Percentiles rank a stretch among this genome's conserved stretches.
phyloP scores from a whole-genome alignment of 2,329 filamentous ascomycete genomes.

The Hypocreales sp. region DNA sequence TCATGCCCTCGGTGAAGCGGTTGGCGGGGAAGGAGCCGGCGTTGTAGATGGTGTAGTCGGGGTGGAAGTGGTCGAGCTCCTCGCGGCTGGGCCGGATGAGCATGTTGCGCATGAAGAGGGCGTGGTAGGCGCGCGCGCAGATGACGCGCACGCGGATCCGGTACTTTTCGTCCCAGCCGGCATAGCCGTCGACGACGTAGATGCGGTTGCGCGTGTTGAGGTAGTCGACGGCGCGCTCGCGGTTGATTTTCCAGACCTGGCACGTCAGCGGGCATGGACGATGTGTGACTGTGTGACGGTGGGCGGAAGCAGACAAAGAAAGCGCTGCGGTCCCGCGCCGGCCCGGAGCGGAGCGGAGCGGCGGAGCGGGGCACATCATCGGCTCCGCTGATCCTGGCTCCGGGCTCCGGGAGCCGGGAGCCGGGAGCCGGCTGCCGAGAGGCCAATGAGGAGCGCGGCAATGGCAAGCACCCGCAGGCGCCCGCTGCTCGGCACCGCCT shows the following conservation, averaged over 20 bases:
- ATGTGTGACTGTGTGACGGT: background rate
- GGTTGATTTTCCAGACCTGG: constrained; percentile 99
- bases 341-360: too few species aligned
- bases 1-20: constrained; percentile 96
- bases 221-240: constrained; percentile 96
- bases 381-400: too few species aligned
- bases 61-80: constrained; percentile 94
- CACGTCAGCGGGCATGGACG: background rate
- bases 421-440: too few species aligned
- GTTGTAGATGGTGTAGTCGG: constrained; percentile 99
- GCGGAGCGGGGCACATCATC: too few species aligned
- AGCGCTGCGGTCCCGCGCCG: too few species aligned
- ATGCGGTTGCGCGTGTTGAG: constrained; percentile 97
- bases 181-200: constrained; percentile 94
- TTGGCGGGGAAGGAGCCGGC: constrained; percentile 97
- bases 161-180: constrained; percentile 98
- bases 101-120: constrained; percentile 99
- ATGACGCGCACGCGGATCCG: constrained; percentile 94
- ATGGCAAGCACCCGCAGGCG: too few species aligned
- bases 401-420: too few species aligned
- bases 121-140: constrained; percentile 97
- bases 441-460: too few species aligned
- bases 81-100: constrained; percentile 84
- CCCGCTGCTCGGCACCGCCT: too few species aligned
- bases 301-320: too few species aligned